phyloP scores from a whole-genome alignment of 768 basidiomycete genomes.

The Erythrobasidium yunnanense region DNA sequence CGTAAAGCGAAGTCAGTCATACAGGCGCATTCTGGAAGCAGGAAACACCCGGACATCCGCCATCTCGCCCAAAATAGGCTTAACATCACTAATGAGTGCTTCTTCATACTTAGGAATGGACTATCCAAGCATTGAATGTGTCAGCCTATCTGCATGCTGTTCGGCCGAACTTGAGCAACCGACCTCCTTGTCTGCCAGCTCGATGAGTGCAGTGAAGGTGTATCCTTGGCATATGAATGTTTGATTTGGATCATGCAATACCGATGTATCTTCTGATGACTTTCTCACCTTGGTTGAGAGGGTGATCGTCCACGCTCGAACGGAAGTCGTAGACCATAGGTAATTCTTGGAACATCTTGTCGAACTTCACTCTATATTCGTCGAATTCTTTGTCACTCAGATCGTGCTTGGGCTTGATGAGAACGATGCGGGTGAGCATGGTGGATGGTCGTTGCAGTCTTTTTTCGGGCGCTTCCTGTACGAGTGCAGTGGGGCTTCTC shows the following conservation, averaged over 20 bases:
- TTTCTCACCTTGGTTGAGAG: constrained; percentile 9
- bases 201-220: constrained; percentile 7
- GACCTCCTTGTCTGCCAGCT: not conserved
- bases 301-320: not conserved
- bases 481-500: too few species aligned
- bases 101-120: not conserved
- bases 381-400: constrained; percentile 2
- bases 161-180: not conserved
- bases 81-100: not conserved
- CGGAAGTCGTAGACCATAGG: constrained; percentile 12
- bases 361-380: not conserved
- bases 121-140: not conserved
- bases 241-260: not conserved
- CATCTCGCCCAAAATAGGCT: constrained; percentile 7
- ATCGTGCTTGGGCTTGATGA: constrained; percentile 10
- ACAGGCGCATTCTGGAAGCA: too few species aligned
- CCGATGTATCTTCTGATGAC: not conserved
- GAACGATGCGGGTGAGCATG: too few species aligned
- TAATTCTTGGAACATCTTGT: not conserved
- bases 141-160: not conserved
- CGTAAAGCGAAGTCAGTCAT: too few species aligned
- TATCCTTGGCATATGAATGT: not conserved
- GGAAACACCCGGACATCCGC: too few species aligned
- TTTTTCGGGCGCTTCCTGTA: too few species aligned
- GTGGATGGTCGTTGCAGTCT: too few species aligned